phyloP scores from a whole-genome alignment of 1,284 basidiomycete genomes.

The Trichosporon faecale region DNA sequence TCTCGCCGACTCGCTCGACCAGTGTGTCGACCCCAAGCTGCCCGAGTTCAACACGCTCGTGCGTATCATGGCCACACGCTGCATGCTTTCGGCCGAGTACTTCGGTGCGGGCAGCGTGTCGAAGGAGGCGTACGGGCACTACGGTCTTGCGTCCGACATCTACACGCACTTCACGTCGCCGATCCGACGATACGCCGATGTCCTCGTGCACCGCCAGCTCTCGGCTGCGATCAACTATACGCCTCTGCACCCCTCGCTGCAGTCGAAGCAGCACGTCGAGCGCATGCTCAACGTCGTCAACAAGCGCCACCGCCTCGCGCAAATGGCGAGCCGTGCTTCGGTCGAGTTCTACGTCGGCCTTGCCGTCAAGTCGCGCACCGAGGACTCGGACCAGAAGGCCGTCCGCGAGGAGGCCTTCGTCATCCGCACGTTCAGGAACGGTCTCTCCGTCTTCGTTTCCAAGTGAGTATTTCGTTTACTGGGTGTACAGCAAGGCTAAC shows the following conservation, averaged over 20 bases:
- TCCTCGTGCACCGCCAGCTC: conserved; percentile 91
- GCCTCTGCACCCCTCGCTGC: conserved; percentile 78
- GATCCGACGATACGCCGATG: conserved; percentile 91
- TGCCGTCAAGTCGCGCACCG: conserved; percentile 71
- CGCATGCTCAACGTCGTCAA: conserved; percentile 81
- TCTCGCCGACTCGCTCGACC: conserved; percentile 84
- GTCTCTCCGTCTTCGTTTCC: conserved; percentile 90
- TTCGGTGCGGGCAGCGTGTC: conserved; percentile 93
- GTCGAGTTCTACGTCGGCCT: conserved; percentile 97
- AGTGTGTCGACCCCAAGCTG: conserved; percentile 73
- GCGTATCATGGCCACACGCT: conserved; percentile 97
- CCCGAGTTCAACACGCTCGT: conserved; percentile 96
- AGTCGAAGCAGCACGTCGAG: conserved; percentile 87
- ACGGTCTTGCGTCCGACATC: conserved; percentile 91
- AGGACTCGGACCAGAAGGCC: conserved; percentile 43
- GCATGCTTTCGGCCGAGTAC: conserved; percentile 98
- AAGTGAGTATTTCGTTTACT: conserved; percentile 60
- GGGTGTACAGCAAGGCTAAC: background rate
- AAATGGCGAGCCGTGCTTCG: conserved; percentile 92
- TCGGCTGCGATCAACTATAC: conserved; percentile 82
- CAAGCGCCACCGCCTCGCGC: conserved; percentile 87
- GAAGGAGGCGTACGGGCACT: conserved; percentile 90
- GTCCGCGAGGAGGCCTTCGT: conserved; percentile 83
- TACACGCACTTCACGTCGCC: conserved; percentile 98
- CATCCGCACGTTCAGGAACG: conserved; percentile 91